phyloP scores from a whole-genome alignment of 2,329 filamentous ascomycete species.

The Xylaria arbuscula region DNA sequence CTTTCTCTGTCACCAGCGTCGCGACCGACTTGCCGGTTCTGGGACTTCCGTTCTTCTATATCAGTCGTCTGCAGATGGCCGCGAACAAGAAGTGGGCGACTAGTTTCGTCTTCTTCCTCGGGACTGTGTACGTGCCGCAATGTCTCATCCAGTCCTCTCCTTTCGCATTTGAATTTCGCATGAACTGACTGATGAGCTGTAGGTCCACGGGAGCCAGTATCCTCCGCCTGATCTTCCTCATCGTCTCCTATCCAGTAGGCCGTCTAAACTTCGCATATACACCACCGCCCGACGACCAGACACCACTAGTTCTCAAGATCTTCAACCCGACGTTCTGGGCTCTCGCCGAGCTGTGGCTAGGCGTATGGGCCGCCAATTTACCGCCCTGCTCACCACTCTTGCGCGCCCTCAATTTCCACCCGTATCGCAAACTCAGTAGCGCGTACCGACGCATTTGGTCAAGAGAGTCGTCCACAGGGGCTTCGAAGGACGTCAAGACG shows the following conservation, averaged over 20 bases:
- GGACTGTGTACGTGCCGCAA: slow-evolving; percentile 30
- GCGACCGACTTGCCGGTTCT: slow-evolving; percentile 34
- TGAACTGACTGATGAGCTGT: not conserved
- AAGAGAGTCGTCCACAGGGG: slow-evolving; percentile 21
- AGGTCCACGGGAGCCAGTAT: slow-evolving; percentile 38
- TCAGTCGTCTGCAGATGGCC: slow-evolving; percentile 36
- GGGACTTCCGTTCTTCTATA: slow-evolving; percentile 36
- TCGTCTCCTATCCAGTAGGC: slow-evolving; percentile 37
- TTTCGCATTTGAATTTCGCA: not conserved
- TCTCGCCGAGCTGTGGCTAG: slow-evolving; percentile 33
- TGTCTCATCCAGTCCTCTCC: not conserved
- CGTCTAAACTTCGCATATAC: slow-evolving; percentile 37
- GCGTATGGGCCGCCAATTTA: slow-evolving; percentile 36
- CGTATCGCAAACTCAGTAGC: slow-evolving; percentile 25
- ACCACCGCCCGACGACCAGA: slow-evolving; percentile 35
- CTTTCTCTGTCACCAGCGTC: slow-evolving; percentile 37
- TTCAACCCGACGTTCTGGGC: slow-evolving; percentile 40
- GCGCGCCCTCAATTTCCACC: slow-evolving; percentile 27
- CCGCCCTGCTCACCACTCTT: slow-evolving; percentile 34
- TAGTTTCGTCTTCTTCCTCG: slow-evolving; percentile 36
- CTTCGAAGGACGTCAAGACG: slow-evolving; percentile 2
- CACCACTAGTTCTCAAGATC: slow-evolving; percentile 35
- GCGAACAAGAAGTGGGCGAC: slow-evolving; percentile 33
- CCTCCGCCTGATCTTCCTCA: slow-evolving; percentile 35
- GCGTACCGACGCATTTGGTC: slow-evolving; percentile 29